Base-by-base conservation (phyloP, 495 filamentous ascomycete genomes). In the Filosporella fistucella region DNA sequence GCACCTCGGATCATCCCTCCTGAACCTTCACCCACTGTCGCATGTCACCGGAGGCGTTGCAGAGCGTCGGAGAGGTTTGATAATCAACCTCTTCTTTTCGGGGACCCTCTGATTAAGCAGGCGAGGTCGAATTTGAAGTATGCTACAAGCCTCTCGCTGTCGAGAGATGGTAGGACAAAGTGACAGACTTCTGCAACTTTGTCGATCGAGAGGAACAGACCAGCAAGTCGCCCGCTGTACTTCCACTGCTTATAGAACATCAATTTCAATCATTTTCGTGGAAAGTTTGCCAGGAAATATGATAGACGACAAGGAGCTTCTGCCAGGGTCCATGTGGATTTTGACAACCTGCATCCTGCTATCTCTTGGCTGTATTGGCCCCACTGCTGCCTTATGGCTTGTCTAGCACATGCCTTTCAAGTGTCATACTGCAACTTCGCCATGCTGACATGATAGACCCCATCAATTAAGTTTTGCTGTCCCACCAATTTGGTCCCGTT, bases 361-460 rank as follows among this genome's bases (percentile, higher is more conserved):
- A 8, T 30, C 16, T 21, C 35, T 4, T 12, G 32, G 32, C 18
- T 35, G 13, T 16, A 35, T 35, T 35, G 14, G 43, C 29, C 16
- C 13, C 43, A 34, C 37, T 16, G 11, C 18, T 21, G 4, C 13
- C 44, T 32, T 41, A 35, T 50, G 52, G 52, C 53, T 49, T 43
- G 47, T 43, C 38, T 46, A 29, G 47, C 53, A 46, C 53, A 51
- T 51, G 53, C 41, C 42, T 47, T 36, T 42, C 47, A 51, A 47
- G 47, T 51, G 47, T 51, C 41, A 33, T 37, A 22, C 42, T 39
- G 38, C 34, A 13, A 32, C 4, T 21, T 32, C 10, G 40, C 42
- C 42, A 50, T 47, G 42, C 36, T 42, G 25, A 42, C 42, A 37
- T 37, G 33, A 35, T 25, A 34, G 14, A 39, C 18, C 33, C 23